Evolutionary conservation across 306 rosid species (phyloP).

Genomic region (Castanea crenata): DNA sequence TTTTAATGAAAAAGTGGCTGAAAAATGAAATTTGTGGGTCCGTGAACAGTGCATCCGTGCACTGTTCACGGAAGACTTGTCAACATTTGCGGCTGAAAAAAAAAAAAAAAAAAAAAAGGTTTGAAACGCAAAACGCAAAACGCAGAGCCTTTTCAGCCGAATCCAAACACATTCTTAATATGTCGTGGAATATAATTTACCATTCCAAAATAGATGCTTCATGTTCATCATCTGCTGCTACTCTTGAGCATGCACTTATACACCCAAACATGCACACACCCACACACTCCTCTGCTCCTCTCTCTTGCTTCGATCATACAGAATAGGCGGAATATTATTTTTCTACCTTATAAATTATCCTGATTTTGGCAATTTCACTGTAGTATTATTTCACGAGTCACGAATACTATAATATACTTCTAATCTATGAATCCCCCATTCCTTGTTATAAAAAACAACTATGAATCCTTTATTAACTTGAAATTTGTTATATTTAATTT

Average conservation of each 20-base stretch:
- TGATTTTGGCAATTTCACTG: neutral
- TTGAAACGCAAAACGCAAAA: too few species aligned
- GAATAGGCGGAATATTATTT: neutral
- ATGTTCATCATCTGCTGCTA: neutral
- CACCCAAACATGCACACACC: too few species aligned
- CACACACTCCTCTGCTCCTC: neutral
- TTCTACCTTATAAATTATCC: neutral
- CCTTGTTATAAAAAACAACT: too few species aligned
- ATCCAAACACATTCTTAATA: too few species aligned
- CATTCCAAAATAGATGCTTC: neutral
- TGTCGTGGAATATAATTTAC: neutral
- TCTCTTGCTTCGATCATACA: neutral
- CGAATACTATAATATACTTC: neutral
- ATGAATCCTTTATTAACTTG: neutral
- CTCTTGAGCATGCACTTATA: neutral
- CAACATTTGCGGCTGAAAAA: too few species aligned
- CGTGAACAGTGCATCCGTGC: too few species aligned
- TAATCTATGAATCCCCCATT: neutral
- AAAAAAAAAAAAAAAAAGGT: too few species aligned
- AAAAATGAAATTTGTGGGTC: too few species aligned
- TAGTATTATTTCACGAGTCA: neutral
- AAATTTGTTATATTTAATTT: constrained; percentile 5
- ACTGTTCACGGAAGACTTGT: too few species aligned
- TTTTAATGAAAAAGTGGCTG: too few species aligned
- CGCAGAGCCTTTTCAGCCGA: too few species aligned